These are phyloP conservation scores for Ustilago nuda DNA, from an alignment of 1,284 basidiomycete genomes.

Conservation along the genomic window DNA sequence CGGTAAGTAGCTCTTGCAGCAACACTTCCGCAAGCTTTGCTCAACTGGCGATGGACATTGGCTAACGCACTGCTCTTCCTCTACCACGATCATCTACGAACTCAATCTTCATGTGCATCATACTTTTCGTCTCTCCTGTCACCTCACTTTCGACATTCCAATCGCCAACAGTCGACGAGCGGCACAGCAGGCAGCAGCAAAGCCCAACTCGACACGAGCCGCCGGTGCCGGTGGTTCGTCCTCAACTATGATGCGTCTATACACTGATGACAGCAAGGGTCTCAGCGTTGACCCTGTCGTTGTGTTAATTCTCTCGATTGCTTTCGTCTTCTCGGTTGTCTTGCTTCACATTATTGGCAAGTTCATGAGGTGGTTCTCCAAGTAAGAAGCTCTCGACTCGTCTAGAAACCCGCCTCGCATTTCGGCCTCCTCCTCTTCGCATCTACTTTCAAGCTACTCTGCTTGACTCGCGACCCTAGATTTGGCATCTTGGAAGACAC, in stretches of 20 bases:
- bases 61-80: neutral
- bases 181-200: constrained; percentile 75
- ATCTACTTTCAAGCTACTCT: neutral
- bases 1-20: constrained; percentile 26
- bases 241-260: constrained; percentile 97
- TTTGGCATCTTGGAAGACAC: neutral
- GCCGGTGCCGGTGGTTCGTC: constrained; percentile 96
- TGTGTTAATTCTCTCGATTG: constrained; percentile 93
- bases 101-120: no score
- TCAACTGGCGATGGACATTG: neutral
- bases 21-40: neutral
- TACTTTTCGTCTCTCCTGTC: neutral
- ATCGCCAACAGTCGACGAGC: constrained; percentile 74
- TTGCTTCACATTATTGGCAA: constrained; percentile 98
- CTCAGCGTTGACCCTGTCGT: constrained; percentile 99
- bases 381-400: constrained; percentile 72
- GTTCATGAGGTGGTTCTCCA: constrained; percentile 88
- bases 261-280: constrained; percentile 93
- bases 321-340: constrained; percentile 98
- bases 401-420: neutral
- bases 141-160: neutral
- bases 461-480: neutral
- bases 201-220: constrained; percentile 87
- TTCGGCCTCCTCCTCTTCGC: neutral
- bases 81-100: neutral